Conservation (phyloP, 176 grass and related monocot species). For the Otatea glauca region DNA sequence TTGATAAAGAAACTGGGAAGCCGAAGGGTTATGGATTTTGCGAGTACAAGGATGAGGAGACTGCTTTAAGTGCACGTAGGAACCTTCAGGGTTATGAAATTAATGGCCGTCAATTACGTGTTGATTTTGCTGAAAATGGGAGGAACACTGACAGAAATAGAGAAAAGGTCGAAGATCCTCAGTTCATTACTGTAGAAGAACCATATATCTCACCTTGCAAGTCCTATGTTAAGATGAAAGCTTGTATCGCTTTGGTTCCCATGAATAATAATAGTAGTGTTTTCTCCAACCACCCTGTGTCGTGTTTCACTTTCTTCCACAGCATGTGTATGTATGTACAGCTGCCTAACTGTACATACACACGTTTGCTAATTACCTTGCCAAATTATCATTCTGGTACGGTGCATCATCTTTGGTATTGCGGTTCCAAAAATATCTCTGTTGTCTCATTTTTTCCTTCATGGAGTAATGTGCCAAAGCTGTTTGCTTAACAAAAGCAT, state of each 20-base stretch:
- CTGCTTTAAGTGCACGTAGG: conserved; percentile 92
- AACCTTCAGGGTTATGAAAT: conserved; percentile 99
- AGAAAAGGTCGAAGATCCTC: conserved; percentile 82
- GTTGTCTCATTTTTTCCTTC: conserved; percentile 19
- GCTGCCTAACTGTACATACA: conserved; percentile 52
- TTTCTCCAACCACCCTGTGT: conserved; percentile 38
- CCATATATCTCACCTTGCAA: conserved; percentile 39
- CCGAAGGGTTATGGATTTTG: conserved; percentile 99
- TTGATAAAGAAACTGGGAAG: conserved; percentile 96
- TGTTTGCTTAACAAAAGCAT: conserved; percentile 6
- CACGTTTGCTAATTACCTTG: conserved; percentile 37
- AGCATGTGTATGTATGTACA: conserved; percentile 57
- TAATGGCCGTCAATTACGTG: conserved; percentile 93
- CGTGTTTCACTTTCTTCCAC: conserved; percentile 45
- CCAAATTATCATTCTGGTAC: conserved; percentile 31
- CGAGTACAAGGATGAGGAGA: conserved; percentile 99
- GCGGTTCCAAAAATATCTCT: background rate
- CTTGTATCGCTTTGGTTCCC: conserved; percentile 48
- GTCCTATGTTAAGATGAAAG: conserved; percentile 46
- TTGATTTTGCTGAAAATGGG: conserved; percentile 99
- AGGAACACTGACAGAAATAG: conserved; percentile 95
- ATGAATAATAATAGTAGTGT: conserved; percentile 56
- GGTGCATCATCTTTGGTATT: conserved; percentile 8
- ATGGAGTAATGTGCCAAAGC: conserved; percentile 27
- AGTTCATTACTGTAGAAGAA: conserved; percentile 52